Evolutionary conservation across 345 rosid species (phyloP), one percentile per base, ranked within the genome.

Genomic region (Eucalyptus paniculata): DNA sequence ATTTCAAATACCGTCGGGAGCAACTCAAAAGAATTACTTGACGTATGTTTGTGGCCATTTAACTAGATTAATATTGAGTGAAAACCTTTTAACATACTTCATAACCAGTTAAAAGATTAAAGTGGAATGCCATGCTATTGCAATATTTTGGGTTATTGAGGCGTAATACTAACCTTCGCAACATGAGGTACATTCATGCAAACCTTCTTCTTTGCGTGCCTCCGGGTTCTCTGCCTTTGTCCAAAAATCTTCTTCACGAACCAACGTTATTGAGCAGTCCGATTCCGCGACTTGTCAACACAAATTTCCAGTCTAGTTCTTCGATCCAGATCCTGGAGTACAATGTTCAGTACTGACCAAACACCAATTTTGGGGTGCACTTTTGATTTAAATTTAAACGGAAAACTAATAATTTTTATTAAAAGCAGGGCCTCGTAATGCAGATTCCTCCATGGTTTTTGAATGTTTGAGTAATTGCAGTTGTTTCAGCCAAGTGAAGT

Each of bases 31-130:
- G 32, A 60, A 28, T 60, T 28, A 5, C 67, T 28, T 4, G 17
- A 2, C 0, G 0, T 5, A 12, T 62, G n/a, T 62, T 51, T 51
- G 56, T 51, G 56, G 56, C 56, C 56, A 18, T 51, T 7, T 0
- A 12, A n/a, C 72, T 14, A 62, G 45, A 72, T 9, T 32, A 16
- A 69, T 69, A 67, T 0, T 67, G 42, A 67, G 80, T 67, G 42
- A 67, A 67, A 32, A 1, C 12, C 80, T 67, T 67, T 34, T 67
- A 3, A 69, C 81, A 69, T 9, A 69, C 81, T 18, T 32, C 72
- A 14, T 62, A 30, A 30, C 34, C 9, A 30, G 34, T 30, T 16
- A 62, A 62, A 62, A 30, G 34, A 62, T 62, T 62, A 62, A 13
- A 62, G 34, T 6, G 72, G 18, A 62, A 62, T 62, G 34, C 34